These are phyloP conservation scores for Paecilomyces fulvus DNA, from an alignment of 2,329 filamentous ascomycete species.

Conservation along the genomic window DNA sequence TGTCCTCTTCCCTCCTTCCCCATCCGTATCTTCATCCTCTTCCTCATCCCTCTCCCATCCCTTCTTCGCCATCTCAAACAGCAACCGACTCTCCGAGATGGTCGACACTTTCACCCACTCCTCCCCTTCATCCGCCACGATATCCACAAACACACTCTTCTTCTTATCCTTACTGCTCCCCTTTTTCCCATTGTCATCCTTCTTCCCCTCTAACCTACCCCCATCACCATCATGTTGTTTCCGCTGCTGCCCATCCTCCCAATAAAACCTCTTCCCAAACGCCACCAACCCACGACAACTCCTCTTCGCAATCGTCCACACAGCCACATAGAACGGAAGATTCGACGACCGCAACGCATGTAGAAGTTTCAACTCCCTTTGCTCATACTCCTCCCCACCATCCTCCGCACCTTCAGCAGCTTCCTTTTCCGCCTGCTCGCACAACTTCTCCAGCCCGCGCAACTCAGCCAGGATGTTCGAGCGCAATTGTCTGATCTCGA, in stretches of 20 bases:
- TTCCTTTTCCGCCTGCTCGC: constrained; percentile 13
- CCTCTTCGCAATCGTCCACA: constrained; percentile 55
- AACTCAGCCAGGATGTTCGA: constrained; percentile 41
- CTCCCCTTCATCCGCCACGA: constrained; percentile 53
- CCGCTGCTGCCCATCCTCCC: constrained; percentile 16
- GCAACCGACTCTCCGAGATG: constrained; percentile 52
- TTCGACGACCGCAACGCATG: constrained; percentile 59
- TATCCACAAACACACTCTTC: constrained; percentile 52
- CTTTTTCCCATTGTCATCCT: constrained; percentile 10
- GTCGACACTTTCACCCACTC: constrained; percentile 64
- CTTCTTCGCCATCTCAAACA: constrained; percentile 61
- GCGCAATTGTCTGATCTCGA: constrained; percentile 44
- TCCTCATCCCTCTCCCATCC: constrained; percentile 49
- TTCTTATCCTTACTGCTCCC: constrained; percentile 31
- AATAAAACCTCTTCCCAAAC: constrained; percentile 51
- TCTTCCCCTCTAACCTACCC: not conserved
- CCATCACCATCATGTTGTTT: not conserved
- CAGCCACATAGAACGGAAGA: constrained; percentile 53
- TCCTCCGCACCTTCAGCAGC: constrained; percentile 6
- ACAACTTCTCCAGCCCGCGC: constrained; percentile 39
- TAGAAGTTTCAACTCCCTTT: constrained; percentile 26
- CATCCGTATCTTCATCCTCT: constrained; percentile 14
- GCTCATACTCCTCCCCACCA: constrained; percentile 13
- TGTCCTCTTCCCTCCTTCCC: constrained; percentile 10
- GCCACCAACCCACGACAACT: constrained; percentile 46